Evolutionary conservation across 331 rosid species (phyloP), one percentile per base, ranked within the genome.

Genomic region (Erythrophleum ivorense): DNA sequence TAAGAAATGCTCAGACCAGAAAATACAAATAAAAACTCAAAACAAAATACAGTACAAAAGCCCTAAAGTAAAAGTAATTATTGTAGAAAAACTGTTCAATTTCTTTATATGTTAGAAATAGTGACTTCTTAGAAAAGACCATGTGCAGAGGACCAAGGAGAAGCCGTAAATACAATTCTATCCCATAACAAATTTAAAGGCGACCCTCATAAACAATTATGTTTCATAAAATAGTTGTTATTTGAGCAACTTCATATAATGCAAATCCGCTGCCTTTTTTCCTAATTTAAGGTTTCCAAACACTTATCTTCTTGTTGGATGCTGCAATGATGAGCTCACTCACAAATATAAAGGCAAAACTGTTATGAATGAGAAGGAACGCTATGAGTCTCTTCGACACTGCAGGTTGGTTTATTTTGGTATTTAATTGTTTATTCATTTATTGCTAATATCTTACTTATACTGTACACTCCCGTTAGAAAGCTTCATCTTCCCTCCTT

Each of bases 311-410:
- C 94, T 95, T 48, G 99, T 95, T 84, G 99, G 99, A 85, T 92
- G 97, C 86, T 95, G 99, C 87, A 90, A 87, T 85, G 99, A 95
- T 79, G 97, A 84, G 79, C 87, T 36, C 72, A 95, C 99, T 9
- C 96, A 93, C 86, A 87, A 85, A 84, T 91, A 79, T 33, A 95
- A 95, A 85, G 99, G 99, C 57, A 95, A 92, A 83, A 95, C 99
- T 87, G 99, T 95, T 40, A 89, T 95, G 98, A 95, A 84, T 24
- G 98, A 91, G 72, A 76, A 82, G 4, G 99, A 95, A 78, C 97
- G 99, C 78, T 93, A 86, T 63, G 99, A 91, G 83, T 95, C 99
- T 85, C 99, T 95, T 80, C 97, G 99, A 81, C 99, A 95, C 86
- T 95, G 99, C 98, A 95, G 90, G 99, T 91, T 84, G 3, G 70